Evolutionary conservation across 108 stramenopile genomes (phyloP).

Genomic region (Bacterosira constricta): DNA sequence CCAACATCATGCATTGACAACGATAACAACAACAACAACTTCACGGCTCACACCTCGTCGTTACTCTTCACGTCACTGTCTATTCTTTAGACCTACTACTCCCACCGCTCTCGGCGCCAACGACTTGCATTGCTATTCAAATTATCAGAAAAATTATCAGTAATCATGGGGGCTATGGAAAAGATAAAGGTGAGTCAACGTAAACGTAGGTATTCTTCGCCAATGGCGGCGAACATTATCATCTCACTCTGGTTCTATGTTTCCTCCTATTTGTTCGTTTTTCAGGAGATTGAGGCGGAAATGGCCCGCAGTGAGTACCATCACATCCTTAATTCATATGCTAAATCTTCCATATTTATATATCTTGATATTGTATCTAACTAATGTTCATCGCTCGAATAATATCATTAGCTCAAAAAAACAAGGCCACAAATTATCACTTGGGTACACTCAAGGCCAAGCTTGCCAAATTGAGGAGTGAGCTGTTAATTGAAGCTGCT

Average conservation of each 20-base stretch:
- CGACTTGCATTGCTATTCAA: too few relatives aligned
- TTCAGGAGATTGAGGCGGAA: slow-evolving; percentile 93
- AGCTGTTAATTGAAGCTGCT: slow-evolving; percentile 89
- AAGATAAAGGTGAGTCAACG: slow-evolving; percentile 40
- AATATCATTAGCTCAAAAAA: slow-evolving; percentile 68
- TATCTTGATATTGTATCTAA: too few relatives aligned
- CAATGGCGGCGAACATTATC: background rate
- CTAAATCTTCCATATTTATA: background rate
- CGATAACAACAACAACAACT: too few relatives aligned
- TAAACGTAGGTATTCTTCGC: background rate
- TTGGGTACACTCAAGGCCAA: slow-evolving; percentile 98
- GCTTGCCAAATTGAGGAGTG: slow-evolving; percentile 93
- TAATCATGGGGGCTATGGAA: slow-evolving; percentile 48
- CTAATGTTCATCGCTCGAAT: background rate
- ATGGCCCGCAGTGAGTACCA: slow-evolving; percentile 81
- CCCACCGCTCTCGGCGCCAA: too few relatives aligned
- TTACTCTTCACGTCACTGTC: too few relatives aligned
- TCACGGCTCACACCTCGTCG: too few relatives aligned
- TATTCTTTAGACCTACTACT: too few relatives aligned
- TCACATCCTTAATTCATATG: background rate
- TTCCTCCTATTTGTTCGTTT: background rate
- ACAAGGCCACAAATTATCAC: slow-evolving; percentile 89
- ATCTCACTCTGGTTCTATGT: background rate
- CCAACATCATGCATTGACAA: too few relatives aligned
- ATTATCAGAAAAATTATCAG: background rate